Conservation (phyloP, 2,329 filamentous ascomycete species). For the Rugonectria rugulosa region DNA sequence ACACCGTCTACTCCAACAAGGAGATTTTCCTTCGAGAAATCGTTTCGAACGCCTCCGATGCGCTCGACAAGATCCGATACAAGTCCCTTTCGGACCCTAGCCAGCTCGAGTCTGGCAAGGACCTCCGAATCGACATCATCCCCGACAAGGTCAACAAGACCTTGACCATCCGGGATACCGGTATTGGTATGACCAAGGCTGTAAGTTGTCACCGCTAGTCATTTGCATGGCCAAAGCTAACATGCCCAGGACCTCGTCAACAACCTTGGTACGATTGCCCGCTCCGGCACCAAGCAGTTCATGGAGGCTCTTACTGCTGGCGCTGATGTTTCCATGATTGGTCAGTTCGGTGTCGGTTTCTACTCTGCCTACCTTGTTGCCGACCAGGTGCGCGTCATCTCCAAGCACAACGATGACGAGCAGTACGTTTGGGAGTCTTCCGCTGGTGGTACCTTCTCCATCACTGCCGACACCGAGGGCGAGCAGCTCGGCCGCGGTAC, state of each 20-base stretch:
- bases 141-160: conserved; percentile 98
- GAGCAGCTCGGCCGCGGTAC: conserved; percentile 92
- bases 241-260: conserved; percentile 86
- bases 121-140: conserved; percentile 98
- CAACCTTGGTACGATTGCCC: conserved; percentile 99
- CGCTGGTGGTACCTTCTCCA: conserved; percentile 96
- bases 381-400: conserved; percentile 93
- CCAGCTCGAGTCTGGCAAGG: conserved; percentile 97
- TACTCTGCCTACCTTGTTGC: conserved; percentile 99
- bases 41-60: conserved; percentile 98
- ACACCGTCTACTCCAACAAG: conserved; percentile 99
- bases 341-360: conserved; percentile 99
- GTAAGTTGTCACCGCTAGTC: conserved; percentile 63
- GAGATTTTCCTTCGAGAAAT: conserved; percentile 99
- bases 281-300: conserved; percentile 99
- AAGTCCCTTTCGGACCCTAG: conserved; percentile 95
- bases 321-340: conserved; percentile 99
- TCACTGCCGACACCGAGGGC: conserved; percentile 88
- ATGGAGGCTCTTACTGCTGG: conserved; percentile 99
- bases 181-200: conserved; percentile 99
- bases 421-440: conserved; percentile 99
- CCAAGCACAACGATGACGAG: conserved; percentile 99
- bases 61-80: conserved; percentile 99
- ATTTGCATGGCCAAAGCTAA: neutral
- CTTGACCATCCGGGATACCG: conserved; percentile 94